Evolutionary conservation across 345 rosid species (phyloP).

Genomic region (Angophora floribunda): DNA sequence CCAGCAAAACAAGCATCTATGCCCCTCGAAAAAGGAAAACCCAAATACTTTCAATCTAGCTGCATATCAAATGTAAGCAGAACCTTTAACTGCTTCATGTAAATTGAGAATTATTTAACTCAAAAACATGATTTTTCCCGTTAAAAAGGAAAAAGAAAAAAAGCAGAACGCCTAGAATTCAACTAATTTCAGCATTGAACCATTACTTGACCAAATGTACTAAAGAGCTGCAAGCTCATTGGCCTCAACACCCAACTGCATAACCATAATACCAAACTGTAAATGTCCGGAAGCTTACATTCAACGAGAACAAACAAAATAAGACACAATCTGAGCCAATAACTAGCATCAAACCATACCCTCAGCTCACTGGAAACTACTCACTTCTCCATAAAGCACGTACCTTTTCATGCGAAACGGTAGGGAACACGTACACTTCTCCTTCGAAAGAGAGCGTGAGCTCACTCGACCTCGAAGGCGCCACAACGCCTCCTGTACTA

Average conservation of each 20-base stretch:
- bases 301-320: background rate
- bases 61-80: background rate
- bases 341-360: background rate
- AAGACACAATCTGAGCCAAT: background rate
- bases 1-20: background rate
- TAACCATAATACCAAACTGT: background rate
- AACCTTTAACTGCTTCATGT: background rate
- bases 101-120: background rate
- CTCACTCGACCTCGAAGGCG: conserved; percentile 51
- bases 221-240: background rate
- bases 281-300: background rate
- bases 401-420: conserved; percentile 59
- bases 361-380: background rate
- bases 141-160: background rate
- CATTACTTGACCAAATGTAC: background rate
- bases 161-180: background rate
- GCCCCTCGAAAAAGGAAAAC: background rate
- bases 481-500: conserved; percentile 8
- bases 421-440: conserved; percentile 64
- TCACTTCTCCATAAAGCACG: background rate
- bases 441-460: conserved; percentile 73
- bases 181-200: background rate
- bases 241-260: background rate
- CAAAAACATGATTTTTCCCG: background rate
- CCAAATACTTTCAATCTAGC: background rate